Conservation (phyloP, 108 stramenopile species). For the Nitzschia palea region DNA sequence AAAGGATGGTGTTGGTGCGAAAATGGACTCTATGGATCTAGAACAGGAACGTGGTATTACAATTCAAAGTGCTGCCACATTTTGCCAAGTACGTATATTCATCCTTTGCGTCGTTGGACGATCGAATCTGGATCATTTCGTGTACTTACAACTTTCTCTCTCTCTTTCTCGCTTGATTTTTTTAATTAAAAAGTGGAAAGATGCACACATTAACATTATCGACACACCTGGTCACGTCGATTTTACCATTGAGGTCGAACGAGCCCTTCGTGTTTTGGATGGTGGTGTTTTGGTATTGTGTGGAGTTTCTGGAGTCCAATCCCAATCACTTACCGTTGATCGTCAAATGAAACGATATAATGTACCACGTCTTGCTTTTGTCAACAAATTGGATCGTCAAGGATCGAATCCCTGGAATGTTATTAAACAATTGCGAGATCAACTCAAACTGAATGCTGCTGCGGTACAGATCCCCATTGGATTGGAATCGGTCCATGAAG, state of each 20-base stretch:
- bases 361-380: constrained; percentile 97
- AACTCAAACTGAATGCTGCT: constrained; percentile 94
- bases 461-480: constrained; percentile 98
- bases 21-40: constrained; percentile 99
- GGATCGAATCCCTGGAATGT: constrained; percentile 94
- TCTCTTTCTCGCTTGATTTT: not conserved
- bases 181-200: constrained; percentile 69
- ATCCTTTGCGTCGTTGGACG: not conserved
- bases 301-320: constrained; percentile 98
- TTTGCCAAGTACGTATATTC: constrained; percentile 60
- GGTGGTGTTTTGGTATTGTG: constrained; percentile 96
- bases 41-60: constrained; percentile 99
- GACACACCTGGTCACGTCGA: constrained; percentile 98
- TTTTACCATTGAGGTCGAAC: constrained; percentile 89
- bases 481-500: constrained; percentile 87
- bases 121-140: not conserved
- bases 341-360: constrained; percentile 99
- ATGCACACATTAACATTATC: constrained; percentile 98
- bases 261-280: constrained; percentile 98
- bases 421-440: constrained; percentile 78
- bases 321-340: constrained; percentile 98
- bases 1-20: constrained; percentile 98
- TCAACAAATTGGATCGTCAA: constrained; percentile 98
- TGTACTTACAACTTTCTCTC: not conserved
- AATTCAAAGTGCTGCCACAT: constrained; percentile 99